Conservation (phyloP, 352 stramenopile species). For the Phytophthora melonis region DNA sequence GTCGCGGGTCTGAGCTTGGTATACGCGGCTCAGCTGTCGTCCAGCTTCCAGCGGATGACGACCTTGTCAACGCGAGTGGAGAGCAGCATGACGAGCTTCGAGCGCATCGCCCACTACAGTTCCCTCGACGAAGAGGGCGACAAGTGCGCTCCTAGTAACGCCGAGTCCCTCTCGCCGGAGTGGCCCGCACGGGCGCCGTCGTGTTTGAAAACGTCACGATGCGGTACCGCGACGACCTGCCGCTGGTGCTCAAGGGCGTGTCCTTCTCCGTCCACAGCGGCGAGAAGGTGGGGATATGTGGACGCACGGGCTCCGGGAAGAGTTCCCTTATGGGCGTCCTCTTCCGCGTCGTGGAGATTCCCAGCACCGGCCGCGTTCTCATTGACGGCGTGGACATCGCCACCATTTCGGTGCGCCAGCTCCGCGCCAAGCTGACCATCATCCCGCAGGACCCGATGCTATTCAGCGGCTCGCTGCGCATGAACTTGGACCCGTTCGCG, state of each 20-base stretch:
- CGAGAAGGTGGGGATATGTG: constrained; percentile 85
- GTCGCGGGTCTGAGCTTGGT: constrained; percentile 45
- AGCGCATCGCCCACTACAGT: constrained; percentile 50
- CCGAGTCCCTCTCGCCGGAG: not conserved
- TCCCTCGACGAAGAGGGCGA: constrained; percentile 53
- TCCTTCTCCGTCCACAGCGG: constrained; percentile 62
- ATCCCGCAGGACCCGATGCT: constrained; percentile 93
- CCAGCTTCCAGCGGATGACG: constrained; percentile 53
- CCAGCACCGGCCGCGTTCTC: constrained; percentile 59
- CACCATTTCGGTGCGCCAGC: constrained; percentile 41
- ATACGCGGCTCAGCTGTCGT: constrained; percentile 49
- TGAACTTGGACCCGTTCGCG: constrained; percentile 92
- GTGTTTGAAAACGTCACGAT: constrained; percentile 56
- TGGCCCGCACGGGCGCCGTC: constrained; percentile 53
- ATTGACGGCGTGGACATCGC: constrained; percentile 90
- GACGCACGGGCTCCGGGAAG: constrained; percentile 54
- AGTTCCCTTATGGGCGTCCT: constrained; percentile 55
- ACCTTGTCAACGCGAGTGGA: constrained; percentile 56
- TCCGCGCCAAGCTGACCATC: constrained; percentile 50
- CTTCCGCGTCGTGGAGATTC: constrained; percentile 52
- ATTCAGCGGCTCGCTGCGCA: constrained; percentile 89
- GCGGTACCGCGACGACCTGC: constrained; percentile 57
- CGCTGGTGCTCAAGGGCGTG: constrained; percentile 49
- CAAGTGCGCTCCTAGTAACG: constrained; percentile 12
- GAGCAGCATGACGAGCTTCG: constrained; percentile 56